Evolutionary conservation across 2,329 filamentous ascomycete species (phyloP).

Genomic region (Exophiala xenobiotica): DNA sequence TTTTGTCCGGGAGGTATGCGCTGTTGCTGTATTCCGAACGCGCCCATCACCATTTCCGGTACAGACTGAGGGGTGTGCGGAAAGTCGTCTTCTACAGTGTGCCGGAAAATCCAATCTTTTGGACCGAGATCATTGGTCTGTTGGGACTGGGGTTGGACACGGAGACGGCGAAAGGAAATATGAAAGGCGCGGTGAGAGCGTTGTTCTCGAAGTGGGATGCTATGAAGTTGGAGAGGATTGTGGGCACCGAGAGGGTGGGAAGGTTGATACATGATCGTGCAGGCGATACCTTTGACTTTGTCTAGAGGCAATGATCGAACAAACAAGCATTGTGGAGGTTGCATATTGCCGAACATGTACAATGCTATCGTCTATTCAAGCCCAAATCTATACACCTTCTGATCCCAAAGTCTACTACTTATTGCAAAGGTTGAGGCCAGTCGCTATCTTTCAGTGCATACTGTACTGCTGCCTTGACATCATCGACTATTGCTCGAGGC

Average conservation of each 20-base stretch:
- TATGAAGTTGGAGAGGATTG: constrained; percentile 82
- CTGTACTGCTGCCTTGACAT: constrained; percentile 73
- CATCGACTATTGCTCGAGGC: constrained; percentile 66
- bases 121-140: constrained; percentile 44
- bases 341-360: no score
- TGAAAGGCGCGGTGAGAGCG: constrained; percentile 48
- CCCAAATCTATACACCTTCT: no score
- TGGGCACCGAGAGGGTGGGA: constrained; percentile 74
- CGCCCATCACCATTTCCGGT: constrained; percentile 95
- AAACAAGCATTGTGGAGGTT: no score
- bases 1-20: constrained; percentile 76
- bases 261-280: constrained; percentile 80
- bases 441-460: constrained; percentile 66
- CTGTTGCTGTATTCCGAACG: constrained; percentile 89
- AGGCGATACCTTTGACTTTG: constrained; percentile 91
- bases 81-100: constrained; percentile 85
- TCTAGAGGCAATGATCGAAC: no score
- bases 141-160: constrained; percentile 51
- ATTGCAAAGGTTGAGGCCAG: constrained; percentile 33
- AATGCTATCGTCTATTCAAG: no score
- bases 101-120: constrained; percentile 73
- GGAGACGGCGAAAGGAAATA: constrained; percentile 53
- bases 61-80: constrained; percentile 76
- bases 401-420: no score
- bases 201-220: constrained; percentile 89